phyloP scores from a whole-genome alignment of 106 monocot species.

The Gastrodia elata region DNA sequence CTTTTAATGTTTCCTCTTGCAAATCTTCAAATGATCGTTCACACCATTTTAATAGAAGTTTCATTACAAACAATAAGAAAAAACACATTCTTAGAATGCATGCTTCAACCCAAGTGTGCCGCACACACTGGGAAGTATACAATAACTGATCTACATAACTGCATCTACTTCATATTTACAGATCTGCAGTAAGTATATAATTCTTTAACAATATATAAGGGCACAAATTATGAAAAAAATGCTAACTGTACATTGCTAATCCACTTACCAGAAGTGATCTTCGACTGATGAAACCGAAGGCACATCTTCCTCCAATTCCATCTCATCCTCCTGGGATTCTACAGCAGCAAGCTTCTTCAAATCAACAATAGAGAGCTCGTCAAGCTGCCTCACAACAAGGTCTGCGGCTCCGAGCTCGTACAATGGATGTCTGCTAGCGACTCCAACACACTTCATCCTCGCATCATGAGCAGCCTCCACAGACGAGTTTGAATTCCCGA shows the following conservation, averaged over 20 bases:
- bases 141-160: conserved; percentile 1
- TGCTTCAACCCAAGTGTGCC: neutral
- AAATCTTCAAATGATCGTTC: neutral
- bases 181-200: neutral
- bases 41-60: neutral
- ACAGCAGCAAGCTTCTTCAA: conserved; percentile 78
- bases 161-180: conserved; percentile 5
- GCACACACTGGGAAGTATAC: neutral
- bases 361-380: conserved; percentile 75
- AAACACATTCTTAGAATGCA: neutral
- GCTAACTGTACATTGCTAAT: conserved; percentile 11
- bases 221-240: neutral
- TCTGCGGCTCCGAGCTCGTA: conserved; percentile 88
- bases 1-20: no score
- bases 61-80: neutral
- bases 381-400: conserved; percentile 57
- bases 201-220: neutral
- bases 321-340: conserved; percentile 52
- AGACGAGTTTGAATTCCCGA: conserved; percentile 82
- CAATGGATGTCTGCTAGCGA: conserved; percentile 71
- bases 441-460: conserved; percentile 86
- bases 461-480: conserved; percentile 96
- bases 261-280: conserved; percentile 50
- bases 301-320: conserved; percentile 53
- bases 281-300: conserved; percentile 28